phyloP scores from a whole-genome alignment of 129 eudicot genomes.

The Escallonia herrerae region DNA sequence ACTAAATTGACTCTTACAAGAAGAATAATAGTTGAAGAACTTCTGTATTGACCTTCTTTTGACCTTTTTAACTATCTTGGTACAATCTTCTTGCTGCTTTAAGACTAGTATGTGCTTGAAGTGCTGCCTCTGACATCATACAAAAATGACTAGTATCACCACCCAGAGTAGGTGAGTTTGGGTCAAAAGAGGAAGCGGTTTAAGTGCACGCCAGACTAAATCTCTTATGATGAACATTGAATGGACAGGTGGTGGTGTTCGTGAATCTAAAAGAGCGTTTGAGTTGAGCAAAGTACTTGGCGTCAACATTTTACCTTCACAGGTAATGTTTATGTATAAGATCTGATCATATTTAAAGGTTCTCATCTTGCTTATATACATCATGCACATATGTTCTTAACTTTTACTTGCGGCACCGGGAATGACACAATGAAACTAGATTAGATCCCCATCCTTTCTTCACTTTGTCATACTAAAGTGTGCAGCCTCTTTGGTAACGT shows the following conservation, averaged over 20 bases:
- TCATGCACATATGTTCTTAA: too few relatives aligned
- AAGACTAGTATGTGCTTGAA: too few relatives aligned
- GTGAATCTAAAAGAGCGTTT: conserved; percentile 54
- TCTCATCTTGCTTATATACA: neutral
- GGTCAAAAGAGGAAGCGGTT: neutral
- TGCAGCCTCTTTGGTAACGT: too few relatives aligned
- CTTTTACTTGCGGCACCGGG: too few relatives aligned
- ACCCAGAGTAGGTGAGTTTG: neutral
- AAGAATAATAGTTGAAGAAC: too few relatives aligned
- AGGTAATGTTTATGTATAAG: conserved; percentile 22
- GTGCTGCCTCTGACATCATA: too few relatives aligned
- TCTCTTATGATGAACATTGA: neutral
- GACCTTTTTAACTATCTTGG: too few relatives aligned
- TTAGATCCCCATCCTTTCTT: neutral
- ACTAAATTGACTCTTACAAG: too few relatives aligned
- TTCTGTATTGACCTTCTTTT: too few relatives aligned
- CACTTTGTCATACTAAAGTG: neutral
- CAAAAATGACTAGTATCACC: neutral
- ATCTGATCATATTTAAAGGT: neutral
- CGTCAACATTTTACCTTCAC: conserved; percentile 34
- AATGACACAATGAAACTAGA: too few relatives aligned
- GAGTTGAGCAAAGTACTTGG: conserved; percentile 39
- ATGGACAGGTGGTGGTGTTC: conserved; percentile 60
- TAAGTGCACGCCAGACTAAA: neutral
- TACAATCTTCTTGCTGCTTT: too few relatives aligned